Evolutionary conservation across 2,329 filamentous ascomycete species (phyloP), one percentile per base, ranked within the genome.

Genomic region (Colletotrichum gigasporum): DNA sequence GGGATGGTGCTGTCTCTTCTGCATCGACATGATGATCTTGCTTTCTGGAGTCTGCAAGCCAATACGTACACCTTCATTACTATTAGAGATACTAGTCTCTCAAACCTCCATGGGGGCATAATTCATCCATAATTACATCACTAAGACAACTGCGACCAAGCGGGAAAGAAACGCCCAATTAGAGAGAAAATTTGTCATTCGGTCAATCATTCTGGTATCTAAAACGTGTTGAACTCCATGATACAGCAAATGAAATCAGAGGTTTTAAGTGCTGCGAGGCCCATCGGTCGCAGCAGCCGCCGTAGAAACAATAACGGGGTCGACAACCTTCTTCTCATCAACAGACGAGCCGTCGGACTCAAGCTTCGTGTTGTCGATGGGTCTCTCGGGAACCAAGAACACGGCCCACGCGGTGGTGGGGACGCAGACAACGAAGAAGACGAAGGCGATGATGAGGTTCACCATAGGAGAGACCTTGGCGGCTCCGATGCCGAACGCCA

Each of bases 401-500:
- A 78, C 75, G 0, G 74, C 77, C 22, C 68, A 70, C 0, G 75
- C 72, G 0, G 78, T 80, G 0, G 76, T 71, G 2, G 78, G 78
- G 1, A 80, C 73, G 8, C 76, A 75, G 10, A 83, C 67, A 2
- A 70, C 73, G 55, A 85, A 84, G 79, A 84, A 80, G 42, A 75
- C 80, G 66, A 83, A 82, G 0, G 82, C 78, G 5, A 84, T 72
- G 34, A 83, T 74, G 22, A 85, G 72, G 59, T 85, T 85, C 10
- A 80, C 75, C 74, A 84, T 83, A 1, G 82, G 80, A 37, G 74
- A 70, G 2, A 82, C 75, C 63, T 80, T 76, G 2, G 77, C 75
- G 0, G 83, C 81, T 2, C 83, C 82, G 16, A 85, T 76, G 2
- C 80, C 82, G 39, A 82, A 84, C 0, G 82, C 72, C 4, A 85